Evolutionary conservation across 1,139 yeast genomes (phyloP), one percentile per base, ranked within the genome.

Genomic region (Ogataea hybrid): DNA sequence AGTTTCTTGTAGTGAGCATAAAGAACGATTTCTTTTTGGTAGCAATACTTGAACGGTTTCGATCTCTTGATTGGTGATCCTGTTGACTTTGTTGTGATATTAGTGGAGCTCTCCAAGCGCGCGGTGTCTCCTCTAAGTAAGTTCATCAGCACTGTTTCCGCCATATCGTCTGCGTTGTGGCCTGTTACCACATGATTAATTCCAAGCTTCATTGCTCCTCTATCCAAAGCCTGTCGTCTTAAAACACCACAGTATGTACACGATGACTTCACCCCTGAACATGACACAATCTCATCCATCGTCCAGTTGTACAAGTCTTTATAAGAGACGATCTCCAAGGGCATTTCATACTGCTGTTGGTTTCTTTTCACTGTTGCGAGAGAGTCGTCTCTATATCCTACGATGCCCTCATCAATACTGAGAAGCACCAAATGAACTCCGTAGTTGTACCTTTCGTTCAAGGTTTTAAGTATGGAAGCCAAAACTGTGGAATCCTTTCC

Each of bases 101-200:
- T 77, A 11, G 96, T 87, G n/a, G 97, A 88, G 50, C 84, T 81
- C 57, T 88, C 97, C 43, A 94, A 68, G 49, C 99, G 73, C 18
- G 96, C 95, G 6, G 89, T 84, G 59, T 94, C 99, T n/a, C 99
- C n/a, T 53, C 99, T 74, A 22, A 94, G 67, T 33, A 92, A 65
- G 63, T 94, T 94, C 97, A 94, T 90, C 46, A 94, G 65, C 3
- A 94, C 96, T 0, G 99, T 94, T 61, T 94, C 99, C 0, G 99
- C 99, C 86, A 94, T 85, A 64, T 94, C 99, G 62, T 94, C 99
- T 0, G 99, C 99, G 63, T 94, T 94, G 64, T 94, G 99, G 2
- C 99, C 99, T 0, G 99, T 94, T 2, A 94, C 95, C 28, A 94
- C 94, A 64, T 94, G 99, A 48, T 75, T 72, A 37, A 94, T 89